Conservation (phyloP, 352 stramenopile genomes). For the Globisporangium okanoganense region DNA sequence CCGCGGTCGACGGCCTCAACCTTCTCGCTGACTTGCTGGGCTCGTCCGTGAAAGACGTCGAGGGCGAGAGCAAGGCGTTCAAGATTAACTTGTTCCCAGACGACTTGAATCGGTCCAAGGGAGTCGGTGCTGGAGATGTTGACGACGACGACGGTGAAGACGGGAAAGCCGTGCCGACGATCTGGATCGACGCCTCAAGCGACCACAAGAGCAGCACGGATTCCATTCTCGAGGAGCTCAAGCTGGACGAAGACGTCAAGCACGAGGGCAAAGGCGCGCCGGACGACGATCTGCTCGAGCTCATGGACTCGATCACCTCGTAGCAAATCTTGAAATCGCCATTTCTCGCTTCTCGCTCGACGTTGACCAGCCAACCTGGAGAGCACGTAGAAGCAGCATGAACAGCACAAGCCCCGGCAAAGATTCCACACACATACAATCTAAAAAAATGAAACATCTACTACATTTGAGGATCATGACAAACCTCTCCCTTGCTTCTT, state of each 20-base stretch:
- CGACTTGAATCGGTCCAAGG: slow-evolving; percentile 29
- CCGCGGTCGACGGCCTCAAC: slow-evolving; percentile 77
- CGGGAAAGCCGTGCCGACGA: slow-evolving; percentile 61
- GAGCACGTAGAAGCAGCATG: not conserved
- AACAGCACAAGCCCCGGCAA: not conserved
- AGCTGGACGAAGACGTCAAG: slow-evolving; percentile 46
- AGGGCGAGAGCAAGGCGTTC: slow-evolving; percentile 55
- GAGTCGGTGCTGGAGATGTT: slow-evolving; percentile 28
- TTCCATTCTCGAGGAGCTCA: slow-evolving; percentile 57
- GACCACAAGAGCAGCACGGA: slow-evolving; percentile 56
- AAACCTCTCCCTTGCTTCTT: not conserved
- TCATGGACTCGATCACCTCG: slow-evolving; percentile 79
- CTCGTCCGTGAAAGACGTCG: slow-evolving; percentile 39
- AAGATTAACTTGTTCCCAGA: slow-evolving; percentile 81
- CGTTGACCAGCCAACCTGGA: not conserved
- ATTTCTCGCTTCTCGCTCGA: not conserved
- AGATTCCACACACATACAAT: not conserved
- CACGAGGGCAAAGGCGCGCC: slow-evolving; percentile 35
- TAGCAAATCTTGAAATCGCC: not conserved
- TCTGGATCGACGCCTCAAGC: slow-evolving; percentile 78
- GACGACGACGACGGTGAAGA: slow-evolving; percentile 50
- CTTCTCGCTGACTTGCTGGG: slow-evolving; percentile 82
- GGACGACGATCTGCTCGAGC: slow-evolving; percentile 77
- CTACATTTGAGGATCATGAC: slow-evolving; percentile 10
- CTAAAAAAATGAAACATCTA: slow-evolving; percentile 1